Conservation (phyloP, 2,329 filamentous ascomycete species). For the Cladosporium velox region DNA sequence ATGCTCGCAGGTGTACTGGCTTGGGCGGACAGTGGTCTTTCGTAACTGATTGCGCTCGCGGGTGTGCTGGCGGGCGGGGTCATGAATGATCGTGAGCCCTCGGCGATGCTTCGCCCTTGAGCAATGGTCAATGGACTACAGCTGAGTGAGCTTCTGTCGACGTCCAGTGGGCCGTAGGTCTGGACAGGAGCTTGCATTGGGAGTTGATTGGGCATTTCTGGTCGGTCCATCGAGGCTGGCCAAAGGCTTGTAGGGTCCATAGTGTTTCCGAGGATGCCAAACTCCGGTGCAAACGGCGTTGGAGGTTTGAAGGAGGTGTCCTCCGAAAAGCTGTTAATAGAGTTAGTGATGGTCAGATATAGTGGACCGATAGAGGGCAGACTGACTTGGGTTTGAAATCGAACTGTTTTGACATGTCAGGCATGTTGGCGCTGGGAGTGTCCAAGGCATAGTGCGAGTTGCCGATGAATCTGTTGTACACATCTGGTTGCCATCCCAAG, state of each 20-base stretch:
- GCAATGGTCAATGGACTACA: neutral
- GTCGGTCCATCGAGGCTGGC: neutral
- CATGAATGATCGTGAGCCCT: neutral
- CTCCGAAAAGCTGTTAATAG: neutral
- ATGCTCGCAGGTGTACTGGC: neutral
- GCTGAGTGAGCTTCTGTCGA: neutral
- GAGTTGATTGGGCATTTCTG: neutral
- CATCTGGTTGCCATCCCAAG: neutral
- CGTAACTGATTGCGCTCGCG: neutral
- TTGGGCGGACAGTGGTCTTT: neutral
- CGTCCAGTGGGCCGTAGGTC: neutral
- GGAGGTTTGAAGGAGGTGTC: neutral
- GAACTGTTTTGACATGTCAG: neutral
- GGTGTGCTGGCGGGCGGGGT: neutral
- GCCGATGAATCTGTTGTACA: neutral
- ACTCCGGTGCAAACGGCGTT: neutral
- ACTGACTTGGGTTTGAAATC: neutral
- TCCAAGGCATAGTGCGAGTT: neutral
- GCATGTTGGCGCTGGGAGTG: neutral
- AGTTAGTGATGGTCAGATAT: neutral
- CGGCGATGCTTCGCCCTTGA: neutral
- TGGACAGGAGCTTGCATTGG: neutral
- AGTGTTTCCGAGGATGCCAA: neutral
- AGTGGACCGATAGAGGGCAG: neutral
- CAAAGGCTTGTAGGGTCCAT: neutral